A percentile compares a stretch with the other conserved stretches of the same genome.
These are phyloP conservation scores for Colletotrichum phormii DNA, from an alignment of 2,329 filamentous ascomycete species.

Conservation along the genomic window DNA sequence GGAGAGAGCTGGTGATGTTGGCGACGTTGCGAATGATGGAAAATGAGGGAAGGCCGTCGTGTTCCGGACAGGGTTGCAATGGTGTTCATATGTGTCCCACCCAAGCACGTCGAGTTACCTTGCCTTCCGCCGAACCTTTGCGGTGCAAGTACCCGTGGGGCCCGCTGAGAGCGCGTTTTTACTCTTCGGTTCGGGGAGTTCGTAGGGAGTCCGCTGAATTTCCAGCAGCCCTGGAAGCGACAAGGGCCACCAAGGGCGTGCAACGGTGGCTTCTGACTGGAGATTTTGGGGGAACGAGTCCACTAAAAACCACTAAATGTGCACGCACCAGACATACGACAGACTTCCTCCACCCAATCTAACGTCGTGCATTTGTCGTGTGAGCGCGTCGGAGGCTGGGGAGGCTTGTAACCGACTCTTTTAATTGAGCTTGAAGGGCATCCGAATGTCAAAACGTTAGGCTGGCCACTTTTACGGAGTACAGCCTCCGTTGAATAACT, in stretches of 20 bases:
- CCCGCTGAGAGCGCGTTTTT: constrained; percentile 32
- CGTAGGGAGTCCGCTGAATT: constrained; percentile 22
- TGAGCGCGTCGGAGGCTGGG: constrained; percentile 27
- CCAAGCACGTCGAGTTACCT: background rate
- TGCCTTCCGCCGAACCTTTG: background rate
- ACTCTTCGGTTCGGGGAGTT: constrained; percentile 16
- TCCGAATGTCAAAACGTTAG: background rate
- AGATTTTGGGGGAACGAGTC: constrained; percentile 24
- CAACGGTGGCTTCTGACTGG: constrained; percentile 30
- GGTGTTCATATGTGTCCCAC: constrained; percentile 37
- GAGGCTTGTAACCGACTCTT: constrained; percentile 8
- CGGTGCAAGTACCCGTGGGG: constrained; percentile 33
- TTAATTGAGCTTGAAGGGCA: background rate
- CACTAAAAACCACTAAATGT: constrained; percentile 33
- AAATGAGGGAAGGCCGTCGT: constrained; percentile 35
- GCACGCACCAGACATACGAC: constrained; percentile 33
- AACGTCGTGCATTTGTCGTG: constrained; percentile 29
- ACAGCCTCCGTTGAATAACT: background rate
- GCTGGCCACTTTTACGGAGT: background rate
- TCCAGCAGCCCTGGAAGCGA: constrained; percentile 13
- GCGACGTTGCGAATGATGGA: constrained; percentile 27
- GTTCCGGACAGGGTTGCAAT: constrained; percentile 37
- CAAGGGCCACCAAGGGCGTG: constrained; percentile 7
- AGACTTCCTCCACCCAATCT: constrained; percentile 18
- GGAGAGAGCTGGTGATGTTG: constrained; percentile 19